Base-by-base conservation (phyloP, 768 basidiomycete species). In the Lentinula aciculospora region DNA sequence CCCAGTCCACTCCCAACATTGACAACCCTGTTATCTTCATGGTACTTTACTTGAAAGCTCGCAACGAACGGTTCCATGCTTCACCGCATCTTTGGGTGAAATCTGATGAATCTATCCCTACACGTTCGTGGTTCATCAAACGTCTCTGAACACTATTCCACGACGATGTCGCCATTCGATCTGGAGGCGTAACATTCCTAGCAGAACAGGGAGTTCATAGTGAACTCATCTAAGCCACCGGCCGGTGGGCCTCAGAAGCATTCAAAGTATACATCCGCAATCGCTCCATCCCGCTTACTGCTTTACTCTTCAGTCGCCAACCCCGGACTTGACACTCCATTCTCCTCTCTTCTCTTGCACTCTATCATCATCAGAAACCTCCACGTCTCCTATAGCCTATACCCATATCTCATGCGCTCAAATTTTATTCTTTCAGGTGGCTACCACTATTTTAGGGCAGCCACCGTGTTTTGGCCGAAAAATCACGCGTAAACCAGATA, bases 241-340 rank as follows among this genome's bases (percentile, higher is more conserved):
- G 72, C 0, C 63, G 69, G 0, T 74, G 73, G 73, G 58, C 64
- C 1, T 72, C 70, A 0, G 63, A 66, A 0, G 58, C 66, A 0
- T 73, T 63, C 48, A 51, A 65, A 25, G 51, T 63, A 21, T 73
- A 75, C 58, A 66, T 74, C 19, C 60, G 71, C 15, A 66, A 69
- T 47, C 60, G 71, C 47, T 71, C 72, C 15, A 62, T 62, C 0
- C 27, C 72, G 12, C 46, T 72, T 23, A 27, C 34, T 19, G 51
- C 40, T 12, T 15, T 42, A 32, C 32, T 32, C 12, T 32, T 32
- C n/a, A n/a, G n/a, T n/a, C n/a, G n/a, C n/a, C n/a, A n/a, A n/a
- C n/a, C n/a, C n/a, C n/a, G n/a, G n/a, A n/a, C n/a, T n/a, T n/a
- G n/a, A n/a, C n/a, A n/a, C n/a, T n/a, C n/a, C n/a, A n/a, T n/a